Conservation (phyloP, 257 asterid genomes). For the Solanum paucissectum region DNA sequence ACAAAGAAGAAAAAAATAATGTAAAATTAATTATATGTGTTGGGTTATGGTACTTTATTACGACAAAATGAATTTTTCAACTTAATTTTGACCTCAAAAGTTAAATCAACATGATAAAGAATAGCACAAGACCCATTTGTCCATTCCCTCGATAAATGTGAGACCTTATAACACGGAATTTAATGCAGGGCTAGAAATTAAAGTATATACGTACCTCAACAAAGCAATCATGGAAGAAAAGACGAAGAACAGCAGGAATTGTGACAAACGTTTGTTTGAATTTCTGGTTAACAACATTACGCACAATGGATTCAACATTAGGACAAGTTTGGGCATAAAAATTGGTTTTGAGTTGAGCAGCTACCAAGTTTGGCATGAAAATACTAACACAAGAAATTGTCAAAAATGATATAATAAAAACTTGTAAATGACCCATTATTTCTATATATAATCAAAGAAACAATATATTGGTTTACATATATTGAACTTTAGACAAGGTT, state of each 20-base stretch:
- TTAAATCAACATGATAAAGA: background rate
- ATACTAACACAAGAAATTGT: constrained; percentile 13
- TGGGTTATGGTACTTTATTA: background rate
- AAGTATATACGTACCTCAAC: constrained; percentile 20
- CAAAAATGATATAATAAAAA: background rate
- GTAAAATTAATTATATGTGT: background rate
- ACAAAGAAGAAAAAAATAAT: background rate
- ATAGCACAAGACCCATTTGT: background rate
- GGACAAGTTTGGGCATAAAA: constrained; percentile 53
- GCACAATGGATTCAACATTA: constrained; percentile 55
- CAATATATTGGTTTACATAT: background rate
- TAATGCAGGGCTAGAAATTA: background rate
- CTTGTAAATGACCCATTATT: constrained; percentile 1
- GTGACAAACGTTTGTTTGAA: constrained; percentile 53
- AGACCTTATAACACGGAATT: background rate
- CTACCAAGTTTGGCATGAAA: constrained; percentile 12
- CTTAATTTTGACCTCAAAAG: background rate
- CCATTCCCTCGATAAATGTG: background rate
- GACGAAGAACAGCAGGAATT: constrained; percentile 55
- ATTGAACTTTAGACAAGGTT: background rate
- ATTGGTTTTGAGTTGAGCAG: constrained; percentile 40
- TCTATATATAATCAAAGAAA: background rate
- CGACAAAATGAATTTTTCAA: background rate
- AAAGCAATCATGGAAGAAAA: constrained; percentile 76
- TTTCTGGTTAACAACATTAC: constrained; percentile 33